These are phyloP conservation scores for Cynanchum wilfordii DNA, from an alignment of 257 asterid species.

Conservation along the genomic window DNA sequence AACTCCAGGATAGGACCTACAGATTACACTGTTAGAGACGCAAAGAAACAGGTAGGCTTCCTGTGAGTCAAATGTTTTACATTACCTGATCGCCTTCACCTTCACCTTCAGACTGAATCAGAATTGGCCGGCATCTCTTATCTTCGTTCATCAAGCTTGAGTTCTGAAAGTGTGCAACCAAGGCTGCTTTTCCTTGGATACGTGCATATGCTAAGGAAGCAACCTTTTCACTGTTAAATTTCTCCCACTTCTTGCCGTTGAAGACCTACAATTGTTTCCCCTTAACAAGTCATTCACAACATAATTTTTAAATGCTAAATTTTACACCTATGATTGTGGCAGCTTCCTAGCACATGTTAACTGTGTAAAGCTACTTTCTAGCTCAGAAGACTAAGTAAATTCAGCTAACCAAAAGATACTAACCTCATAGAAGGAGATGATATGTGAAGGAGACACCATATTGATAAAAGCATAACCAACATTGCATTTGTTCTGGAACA, in stretches of 20 bases:
- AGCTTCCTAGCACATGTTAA: background rate
- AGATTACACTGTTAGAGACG: background rate
- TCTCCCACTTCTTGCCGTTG: constrained; percentile 97
- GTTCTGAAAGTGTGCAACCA: constrained; percentile 86
- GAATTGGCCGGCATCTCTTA: constrained; percentile 83
- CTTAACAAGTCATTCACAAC: background rate
- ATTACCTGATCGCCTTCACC: constrained; percentile 58
- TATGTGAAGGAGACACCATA: constrained; percentile 81
- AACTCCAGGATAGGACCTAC: background rate
- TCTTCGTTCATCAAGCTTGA: constrained; percentile 98
- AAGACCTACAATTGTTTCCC: constrained; percentile 42
- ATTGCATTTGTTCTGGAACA: constrained; percentile 87
- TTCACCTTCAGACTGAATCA: constrained; percentile 79
- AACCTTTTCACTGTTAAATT: constrained; percentile 90
- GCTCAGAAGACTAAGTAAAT: background rate
- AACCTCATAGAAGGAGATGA: constrained; percentile 81
- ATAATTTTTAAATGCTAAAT: background rate
- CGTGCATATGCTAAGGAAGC: constrained; percentile 93
- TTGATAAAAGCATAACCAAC: constrained; percentile 98
- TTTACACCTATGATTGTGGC: background rate
- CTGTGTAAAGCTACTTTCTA: background rate
- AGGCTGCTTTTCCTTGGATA: constrained; percentile 80
- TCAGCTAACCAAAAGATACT: constrained; percentile 14
- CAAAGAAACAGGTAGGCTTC: background rate
- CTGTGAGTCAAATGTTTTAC: background rate